Percentiles rank a stretch among this genome's conserved stretches.
These are phyloP conservation scores for Colletotrichum siamense DNA, from an alignment of 2,329 filamentous ascomycete species.

Conservation along the genomic window DNA sequence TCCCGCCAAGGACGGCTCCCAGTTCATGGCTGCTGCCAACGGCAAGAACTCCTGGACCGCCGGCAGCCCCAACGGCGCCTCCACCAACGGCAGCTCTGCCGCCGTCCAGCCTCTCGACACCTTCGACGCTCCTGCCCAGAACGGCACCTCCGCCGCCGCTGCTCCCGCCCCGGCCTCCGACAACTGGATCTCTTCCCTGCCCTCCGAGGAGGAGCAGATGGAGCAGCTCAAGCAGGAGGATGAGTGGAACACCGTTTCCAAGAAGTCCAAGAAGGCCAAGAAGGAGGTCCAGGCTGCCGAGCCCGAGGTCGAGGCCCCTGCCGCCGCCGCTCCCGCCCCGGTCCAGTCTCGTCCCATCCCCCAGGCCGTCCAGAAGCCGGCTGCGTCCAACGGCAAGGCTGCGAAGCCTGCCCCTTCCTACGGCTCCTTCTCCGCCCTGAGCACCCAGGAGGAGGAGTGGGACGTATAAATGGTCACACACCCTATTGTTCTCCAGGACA, in stretches of 20 bases:
- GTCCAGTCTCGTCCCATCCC: slow-evolving; percentile 25
- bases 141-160: slow-evolving; percentile 34
- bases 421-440: slow-evolving; percentile 56
- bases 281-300: slow-evolving; percentile 45
- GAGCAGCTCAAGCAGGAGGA: slow-evolving; percentile 59
- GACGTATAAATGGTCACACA: slow-evolving; percentile 44
- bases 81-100: slow-evolving; percentile 33
- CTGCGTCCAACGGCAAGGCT: slow-evolving; percentile 28
- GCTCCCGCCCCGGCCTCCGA: slow-evolving; percentile 38
- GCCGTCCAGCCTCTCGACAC: slow-evolving; percentile 63
- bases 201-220: slow-evolving; percentile 68
- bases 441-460: slow-evolving; percentile 54
- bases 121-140: slow-evolving; percentile 44
- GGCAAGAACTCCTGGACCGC: slow-evolving; percentile 49
- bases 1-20: slow-evolving; percentile 79
- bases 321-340: slow-evolving; percentile 27
- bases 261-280: slow-evolving; percentile 49
- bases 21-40: slow-evolving; percentile 55
- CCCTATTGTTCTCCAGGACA: slow-evolving; percentile 11
- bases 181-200: slow-evolving; percentile 56
- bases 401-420: slow-evolving; percentile 31
- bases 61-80: slow-evolving; percentile 36
- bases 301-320: slow-evolving; percentile 34
- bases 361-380: slow-evolving; percentile 35
- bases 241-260: slow-evolving; percentile 66